These are phyloP conservation scores for Mycena maculata DNA, from an alignment of 768 basidiomycete genomes.

Conservation along the genomic window DNA sequence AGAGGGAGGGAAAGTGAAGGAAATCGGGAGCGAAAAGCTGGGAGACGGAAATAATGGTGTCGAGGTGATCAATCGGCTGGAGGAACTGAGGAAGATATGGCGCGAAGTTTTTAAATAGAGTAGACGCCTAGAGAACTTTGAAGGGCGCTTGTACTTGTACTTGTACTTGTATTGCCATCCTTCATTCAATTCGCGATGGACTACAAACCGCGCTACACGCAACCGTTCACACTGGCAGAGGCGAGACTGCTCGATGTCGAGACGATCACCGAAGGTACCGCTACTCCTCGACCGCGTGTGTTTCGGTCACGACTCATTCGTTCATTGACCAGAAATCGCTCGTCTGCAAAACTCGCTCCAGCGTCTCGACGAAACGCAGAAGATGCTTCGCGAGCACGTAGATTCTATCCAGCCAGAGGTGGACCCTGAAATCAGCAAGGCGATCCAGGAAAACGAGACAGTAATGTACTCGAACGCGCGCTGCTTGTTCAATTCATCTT, in stretches of 20 bases:
- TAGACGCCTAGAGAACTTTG: not conserved
- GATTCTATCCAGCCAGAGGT: slow-evolving; percentile 45
- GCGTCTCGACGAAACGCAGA: slow-evolving; percentile 73
- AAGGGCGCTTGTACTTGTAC: too few relatives aligned
- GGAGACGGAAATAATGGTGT: slow-evolving; percentile 58
- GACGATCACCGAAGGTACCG: slow-evolving; percentile 76
- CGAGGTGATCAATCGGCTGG: slow-evolving; percentile 64
- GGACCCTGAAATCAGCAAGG: slow-evolving; percentile 70
- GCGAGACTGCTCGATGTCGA: slow-evolving; percentile 73
- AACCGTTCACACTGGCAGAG: slow-evolving; percentile 80
- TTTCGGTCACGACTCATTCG: slow-evolving; percentile 18
- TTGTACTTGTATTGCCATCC: too few relatives aligned
- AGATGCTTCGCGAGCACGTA: slow-evolving; percentile 61
- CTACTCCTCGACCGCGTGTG: not conserved
- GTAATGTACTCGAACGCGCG: slow-evolving; percentile 64
- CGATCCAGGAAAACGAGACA: slow-evolving; percentile 75
- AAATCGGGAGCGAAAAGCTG: slow-evolving; percentile 55
- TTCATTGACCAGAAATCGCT: slow-evolving; percentile 69
- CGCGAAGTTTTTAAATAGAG: slow-evolving; percentile 68
- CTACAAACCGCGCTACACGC: slow-evolving; percentile 72
- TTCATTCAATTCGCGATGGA: too few relatives aligned
- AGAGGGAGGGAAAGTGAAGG: slow-evolving; percentile 70
- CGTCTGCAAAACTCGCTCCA: slow-evolving; percentile 78
- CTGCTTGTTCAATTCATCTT: slow-evolving; percentile 12
- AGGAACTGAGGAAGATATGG: slow-evolving; percentile 80